phyloP scores from a whole-genome alignment of 2,329 filamentous ascomycete species.

The Cordyceps militaris region DNA sequence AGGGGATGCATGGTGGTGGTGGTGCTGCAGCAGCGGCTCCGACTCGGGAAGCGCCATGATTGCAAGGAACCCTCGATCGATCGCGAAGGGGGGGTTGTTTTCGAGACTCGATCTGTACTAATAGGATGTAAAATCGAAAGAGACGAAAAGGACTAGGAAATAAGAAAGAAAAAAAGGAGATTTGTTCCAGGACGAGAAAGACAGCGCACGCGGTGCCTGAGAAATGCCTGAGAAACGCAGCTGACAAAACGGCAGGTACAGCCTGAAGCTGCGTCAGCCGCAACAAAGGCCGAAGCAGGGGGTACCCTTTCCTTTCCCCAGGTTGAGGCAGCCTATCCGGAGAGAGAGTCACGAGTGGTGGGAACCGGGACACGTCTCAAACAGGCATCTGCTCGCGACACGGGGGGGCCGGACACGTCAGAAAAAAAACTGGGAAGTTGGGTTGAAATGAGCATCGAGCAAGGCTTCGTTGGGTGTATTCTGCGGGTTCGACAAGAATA shows the following conservation, averaged over 20 bases:
- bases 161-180: not conserved
- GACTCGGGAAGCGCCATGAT: constrained; percentile 1
- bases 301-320: not conserved
- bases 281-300: not conserved
- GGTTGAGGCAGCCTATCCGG: not conserved
- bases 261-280: constrained; percentile 8
- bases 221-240: not conserved
- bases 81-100: not conserved
- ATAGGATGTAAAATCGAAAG: not conserved
- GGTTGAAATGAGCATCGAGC: not conserved
- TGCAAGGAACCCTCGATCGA: not conserved
- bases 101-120: not conserved
- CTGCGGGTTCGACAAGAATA: not conserved
- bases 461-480: not conserved
- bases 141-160: not conserved
- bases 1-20: not conserved
- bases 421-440: not conserved
- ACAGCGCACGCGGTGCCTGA: not conserved
- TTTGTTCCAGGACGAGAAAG: not conserved
- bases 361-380: not conserved
- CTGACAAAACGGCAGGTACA: constrained; percentile 5
- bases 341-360: constrained; percentile 1
- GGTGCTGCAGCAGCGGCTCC: constrained; percentile 9
- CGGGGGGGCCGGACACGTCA: not conserved
- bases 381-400: constrained; percentile 1